Conservation (phyloP, 495 filamentous ascomycete species). For the Sporormia fimetaria region DNA sequence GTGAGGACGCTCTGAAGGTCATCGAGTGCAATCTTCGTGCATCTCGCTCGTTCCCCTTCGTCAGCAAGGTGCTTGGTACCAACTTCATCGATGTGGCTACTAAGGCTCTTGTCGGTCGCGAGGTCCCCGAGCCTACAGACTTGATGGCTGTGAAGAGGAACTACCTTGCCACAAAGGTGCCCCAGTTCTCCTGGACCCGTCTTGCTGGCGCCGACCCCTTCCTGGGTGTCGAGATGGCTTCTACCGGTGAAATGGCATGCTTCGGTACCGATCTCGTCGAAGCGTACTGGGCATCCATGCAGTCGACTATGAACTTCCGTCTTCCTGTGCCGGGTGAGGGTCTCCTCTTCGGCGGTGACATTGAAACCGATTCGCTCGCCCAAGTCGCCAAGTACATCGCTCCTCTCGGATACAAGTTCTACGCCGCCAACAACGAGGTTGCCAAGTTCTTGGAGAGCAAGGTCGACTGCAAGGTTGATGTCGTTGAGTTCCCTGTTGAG, state of each 20-base stretch:
- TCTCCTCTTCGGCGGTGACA: conserved; percentile 84
- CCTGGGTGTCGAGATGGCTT: conserved; percentile 95
- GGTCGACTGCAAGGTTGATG: conserved; percentile 58
- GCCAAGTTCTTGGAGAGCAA: conserved; percentile 69
- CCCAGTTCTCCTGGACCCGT: conserved; percentile 97
- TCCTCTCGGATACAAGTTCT: conserved; percentile 89
- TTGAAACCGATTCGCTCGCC: conserved; percentile 51
- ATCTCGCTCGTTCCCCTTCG: conserved; percentile 95
- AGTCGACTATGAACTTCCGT: conserved; percentile 99
- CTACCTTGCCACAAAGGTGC: conserved; percentile 93
- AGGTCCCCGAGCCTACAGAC: conserved; percentile 78
- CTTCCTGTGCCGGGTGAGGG: conserved; percentile 87
- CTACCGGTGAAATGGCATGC: conserved; percentile 95
- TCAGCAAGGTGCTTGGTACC: conserved; percentile 88
- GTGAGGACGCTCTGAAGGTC: conserved; percentile 71
- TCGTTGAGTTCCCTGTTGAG: conserved; percentile 93
- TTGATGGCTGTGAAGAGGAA: conserved; percentile 79
- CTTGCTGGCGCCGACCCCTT: conserved; percentile 97
- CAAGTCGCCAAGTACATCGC: conserved; percentile 71
- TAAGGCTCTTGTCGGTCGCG: conserved; percentile 76
- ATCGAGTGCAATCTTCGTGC: conserved; percentile 98
- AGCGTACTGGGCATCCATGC: conserved; percentile 92
- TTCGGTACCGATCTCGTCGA: conserved; percentile 93
- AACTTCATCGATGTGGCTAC: conserved; percentile 98
- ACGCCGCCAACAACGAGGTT: conserved; percentile 66